phyloP scores from a whole-genome alignment of 1,284 basidiomycete species.

The Ustilago crameri region DNA sequence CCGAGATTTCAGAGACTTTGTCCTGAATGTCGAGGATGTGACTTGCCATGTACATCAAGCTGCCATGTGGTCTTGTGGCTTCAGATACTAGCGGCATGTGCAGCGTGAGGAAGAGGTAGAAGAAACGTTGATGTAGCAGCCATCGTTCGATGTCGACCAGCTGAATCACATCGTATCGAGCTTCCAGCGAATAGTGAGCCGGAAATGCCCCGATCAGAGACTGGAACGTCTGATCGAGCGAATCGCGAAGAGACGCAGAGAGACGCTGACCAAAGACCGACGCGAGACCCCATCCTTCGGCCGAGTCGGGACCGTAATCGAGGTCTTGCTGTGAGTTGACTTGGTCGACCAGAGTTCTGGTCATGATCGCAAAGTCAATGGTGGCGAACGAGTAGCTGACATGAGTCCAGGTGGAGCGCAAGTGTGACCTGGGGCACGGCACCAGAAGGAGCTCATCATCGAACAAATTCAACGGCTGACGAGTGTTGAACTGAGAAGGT shows the following conservation, averaged over 20 bases:
- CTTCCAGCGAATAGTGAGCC: constrained; percentile 42
- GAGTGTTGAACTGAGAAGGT: constrained; percentile 33
- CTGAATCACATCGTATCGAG: constrained; percentile 22
- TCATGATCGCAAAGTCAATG: constrained; percentile 39
- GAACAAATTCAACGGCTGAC: constrained; percentile 38
- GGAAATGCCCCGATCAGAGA: constrained; percentile 32
- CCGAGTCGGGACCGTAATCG: constrained; percentile 20
- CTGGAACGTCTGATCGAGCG: constrained; percentile 38
- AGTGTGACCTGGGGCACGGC: constrained; percentile 27
- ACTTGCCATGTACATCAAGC: constrained; percentile 41
- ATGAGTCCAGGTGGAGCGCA: constrained; percentile 38
- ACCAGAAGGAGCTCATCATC: constrained; percentile 33
- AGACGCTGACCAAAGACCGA: constrained; percentile 40
- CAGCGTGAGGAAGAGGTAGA: constrained; percentile 35
- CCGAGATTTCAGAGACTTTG: constrained; percentile 26
- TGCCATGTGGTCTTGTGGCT: constrained; percentile 29
- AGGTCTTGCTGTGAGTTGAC: constrained; percentile 31
- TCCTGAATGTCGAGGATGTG: constrained; percentile 45
- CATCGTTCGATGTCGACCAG: constrained; percentile 38
- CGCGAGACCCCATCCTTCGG: constrained; percentile 21
- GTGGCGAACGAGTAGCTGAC: constrained; percentile 39
- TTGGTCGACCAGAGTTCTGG: constrained; percentile 36
- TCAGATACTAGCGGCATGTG: constrained; percentile 45
- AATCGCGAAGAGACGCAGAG: constrained; percentile 18
- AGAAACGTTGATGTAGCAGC: constrained; percentile 38